Evolutionary conservation across 306 rosid species (phyloP).

Genomic region (Fragaria nilgerrensis): DNA sequence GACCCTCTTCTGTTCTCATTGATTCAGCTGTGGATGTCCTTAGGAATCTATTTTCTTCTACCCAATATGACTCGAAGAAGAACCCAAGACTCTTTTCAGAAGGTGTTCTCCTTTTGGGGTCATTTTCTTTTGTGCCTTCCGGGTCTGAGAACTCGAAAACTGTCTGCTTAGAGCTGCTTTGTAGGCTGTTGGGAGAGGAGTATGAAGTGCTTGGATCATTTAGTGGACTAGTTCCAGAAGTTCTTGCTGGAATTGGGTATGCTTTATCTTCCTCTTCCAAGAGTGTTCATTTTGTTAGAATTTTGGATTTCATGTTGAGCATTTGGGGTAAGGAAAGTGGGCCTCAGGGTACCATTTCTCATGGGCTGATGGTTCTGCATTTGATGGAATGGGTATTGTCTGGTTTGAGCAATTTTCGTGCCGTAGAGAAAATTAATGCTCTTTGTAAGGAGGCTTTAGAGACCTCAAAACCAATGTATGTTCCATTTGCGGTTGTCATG

Average conservation of each 20-base stretch:
- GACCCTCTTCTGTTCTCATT: slow-evolving; percentile 44
- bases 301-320: slow-evolving; percentile 57
- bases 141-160: slow-evolving; percentile 48
- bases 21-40: slow-evolving; percentile 47
- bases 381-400: slow-evolving; percentile 74
- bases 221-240: slow-evolving; percentile 45
- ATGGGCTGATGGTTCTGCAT: slow-evolving; percentile 74
- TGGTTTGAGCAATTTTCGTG: slow-evolving; percentile 42
- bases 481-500: slow-evolving; percentile 65
- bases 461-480: slow-evolving; percentile 40
- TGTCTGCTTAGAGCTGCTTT: slow-evolving; percentile 48
- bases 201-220: slow-evolving; percentile 38
- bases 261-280: slow-evolving; percentile 70
- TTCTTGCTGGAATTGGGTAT: slow-evolving; percentile 85
- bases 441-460: slow-evolving; percentile 42
- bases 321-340: slow-evolving; percentile 62
- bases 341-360: slow-evolving; percentile 43
- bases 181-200: slow-evolving; percentile 39
- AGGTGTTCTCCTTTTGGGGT: slow-evolving; percentile 58
- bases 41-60: slow-evolving; percentile 30
- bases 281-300: slow-evolving; percentile 36
- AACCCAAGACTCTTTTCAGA: slow-evolving; percentile 46
- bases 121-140: slow-evolving; percentile 52
- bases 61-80: slow-evolving; percentile 30
- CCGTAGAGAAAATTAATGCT: slow-evolving; percentile 39